A percentile compares a stretch with the other conserved stretches of the same genome.
Conservation (phyloP, 2,329 filamentous ascomycete species). For the Diaporthe vaccinii region DNA sequence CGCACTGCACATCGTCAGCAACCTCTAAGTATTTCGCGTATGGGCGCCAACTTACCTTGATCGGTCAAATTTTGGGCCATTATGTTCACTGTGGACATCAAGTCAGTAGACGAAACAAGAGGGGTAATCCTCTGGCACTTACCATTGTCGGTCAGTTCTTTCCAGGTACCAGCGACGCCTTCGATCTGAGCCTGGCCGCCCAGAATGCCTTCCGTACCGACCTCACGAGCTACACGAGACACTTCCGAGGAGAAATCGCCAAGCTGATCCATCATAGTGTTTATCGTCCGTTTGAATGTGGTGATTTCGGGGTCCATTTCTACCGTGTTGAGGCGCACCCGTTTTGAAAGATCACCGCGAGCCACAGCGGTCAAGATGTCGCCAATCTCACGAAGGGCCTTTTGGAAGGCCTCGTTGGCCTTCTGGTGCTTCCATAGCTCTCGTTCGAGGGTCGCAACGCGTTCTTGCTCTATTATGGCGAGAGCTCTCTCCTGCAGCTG, state of each 20-base stretch:
- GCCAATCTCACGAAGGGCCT: constrained; percentile 94
- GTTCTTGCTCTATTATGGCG: constrained; percentile 85
- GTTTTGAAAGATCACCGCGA: constrained; percentile 94
- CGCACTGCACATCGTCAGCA: constrained; percentile 66
- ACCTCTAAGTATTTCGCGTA: too few relatives aligned
- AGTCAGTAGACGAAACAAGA: constrained; percentile 43
- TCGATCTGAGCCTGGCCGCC: constrained; percentile 95
- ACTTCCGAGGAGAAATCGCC: constrained; percentile 98
- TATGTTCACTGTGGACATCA: constrained; percentile 73
- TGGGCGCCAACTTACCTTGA: constrained; percentile 65
- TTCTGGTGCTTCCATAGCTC: constrained; percentile 98
- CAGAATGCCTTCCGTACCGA: constrained; percentile 94
- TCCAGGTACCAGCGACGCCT: constrained; percentile 97
- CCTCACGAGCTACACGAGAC: constrained; percentile 92
- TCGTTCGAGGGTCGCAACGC: constrained; percentile 89
- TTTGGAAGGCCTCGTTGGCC: constrained; percentile 98
- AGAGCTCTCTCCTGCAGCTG: constrained; percentile 86
- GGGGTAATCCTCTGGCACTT: constrained; percentile 44
- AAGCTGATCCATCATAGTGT: constrained; percentile 98
- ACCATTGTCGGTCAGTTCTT: constrained; percentile 92
- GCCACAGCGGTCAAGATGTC: constrained; percentile 98
- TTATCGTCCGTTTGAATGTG: constrained; percentile 97
- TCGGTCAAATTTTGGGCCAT: constrained; percentile 88
- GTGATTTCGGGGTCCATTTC: constrained; percentile 99
- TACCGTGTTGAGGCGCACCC: constrained; percentile 93